Base-by-base conservation (phyloP, 768 basidiomycete species). In the Hemileccinum rubropunctum region DNA sequence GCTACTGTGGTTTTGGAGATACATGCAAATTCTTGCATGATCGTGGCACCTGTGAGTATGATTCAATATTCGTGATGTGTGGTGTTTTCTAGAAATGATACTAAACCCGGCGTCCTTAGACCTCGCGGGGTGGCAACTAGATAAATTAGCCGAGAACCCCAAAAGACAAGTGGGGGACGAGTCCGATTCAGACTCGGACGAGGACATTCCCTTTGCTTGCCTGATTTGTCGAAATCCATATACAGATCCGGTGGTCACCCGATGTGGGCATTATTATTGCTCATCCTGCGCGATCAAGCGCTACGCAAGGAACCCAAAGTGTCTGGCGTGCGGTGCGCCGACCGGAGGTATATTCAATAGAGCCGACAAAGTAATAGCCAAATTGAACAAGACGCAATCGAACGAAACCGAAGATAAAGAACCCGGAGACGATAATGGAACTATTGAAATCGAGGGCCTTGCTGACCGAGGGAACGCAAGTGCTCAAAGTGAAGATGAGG, bases 11-110 rank as follows among this genome's bases (percentile, higher is more conserved):
- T 18, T 99, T 95, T 68, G 97, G 97, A 27, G 97, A 99, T 71
- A 94, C 93, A 4, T 99, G 97, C 72, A 98, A 98, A 77, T 98
- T 98, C 76, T 77, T 98, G 66, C 97, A 98, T 71, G 97, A 98
- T 70, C 86, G 95, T 62, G 95, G 95, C 50, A 93, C 91, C 32
- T 93, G 90, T 91, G 61, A 66, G 88, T 83, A 48, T 40, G 14
- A 28, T 44, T 35, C 5, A n/a, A 20, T 35, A 17, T 7, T 18
- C 1, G 12, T 28, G 45, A 48, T 28, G 20, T 30, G 23, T 30
- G 20, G 34, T 40, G 11, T 33, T 50, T 41, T 42, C 39, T 33
- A 34, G 38, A 40, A 50, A 54, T 17, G 17, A 20, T 40, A 26
- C 52, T 58, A 44, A 58, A 33, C 50, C 27, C 36, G 54, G 37